Evolutionary conservation across 176 grass and related monocot species (phyloP).

Genomic region (Raddia distichophylla): DNA sequence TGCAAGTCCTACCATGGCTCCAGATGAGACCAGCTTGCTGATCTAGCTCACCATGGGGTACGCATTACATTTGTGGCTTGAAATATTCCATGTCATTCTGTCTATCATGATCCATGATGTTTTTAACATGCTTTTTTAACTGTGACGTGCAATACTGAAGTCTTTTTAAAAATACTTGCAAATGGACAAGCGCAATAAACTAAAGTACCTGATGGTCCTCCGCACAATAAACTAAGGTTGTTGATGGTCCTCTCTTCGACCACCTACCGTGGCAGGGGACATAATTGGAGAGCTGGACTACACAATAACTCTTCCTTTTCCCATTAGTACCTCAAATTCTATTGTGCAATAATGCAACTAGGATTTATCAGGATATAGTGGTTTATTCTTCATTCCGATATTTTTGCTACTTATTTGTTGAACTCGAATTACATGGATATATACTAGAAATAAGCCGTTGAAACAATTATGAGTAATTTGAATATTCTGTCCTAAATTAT

Average conservation of each 20-base stretch:
- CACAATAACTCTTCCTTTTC: neutral
- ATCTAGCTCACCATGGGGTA: neutral
- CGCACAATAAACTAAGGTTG: neutral
- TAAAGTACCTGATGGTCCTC: neutral
- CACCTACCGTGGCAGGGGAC: too few relatives aligned
- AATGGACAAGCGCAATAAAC: neutral
- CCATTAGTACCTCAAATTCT: neutral
- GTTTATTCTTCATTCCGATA: neutral
- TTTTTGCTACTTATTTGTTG: neutral
- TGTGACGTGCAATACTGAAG: neutral
- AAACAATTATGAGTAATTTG: neutral
- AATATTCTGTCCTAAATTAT: neutral
- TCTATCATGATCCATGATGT: neutral
- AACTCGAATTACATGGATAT: neutral
- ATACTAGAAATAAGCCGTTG: neutral
- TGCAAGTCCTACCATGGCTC: neutral
- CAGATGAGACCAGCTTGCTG: neutral
- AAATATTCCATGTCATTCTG: neutral
- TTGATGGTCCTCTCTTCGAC: neutral
- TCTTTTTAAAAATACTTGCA: neutral
- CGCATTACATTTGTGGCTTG: neutral
- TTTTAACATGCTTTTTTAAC: neutral
- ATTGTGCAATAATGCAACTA: neutral
- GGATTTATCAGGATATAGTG: constrained; percentile 1
- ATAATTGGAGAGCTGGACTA: neutral